phyloP scores from a whole-genome alignment of 257 asterid genomes.

The Gardenia jasminoides region DNA sequence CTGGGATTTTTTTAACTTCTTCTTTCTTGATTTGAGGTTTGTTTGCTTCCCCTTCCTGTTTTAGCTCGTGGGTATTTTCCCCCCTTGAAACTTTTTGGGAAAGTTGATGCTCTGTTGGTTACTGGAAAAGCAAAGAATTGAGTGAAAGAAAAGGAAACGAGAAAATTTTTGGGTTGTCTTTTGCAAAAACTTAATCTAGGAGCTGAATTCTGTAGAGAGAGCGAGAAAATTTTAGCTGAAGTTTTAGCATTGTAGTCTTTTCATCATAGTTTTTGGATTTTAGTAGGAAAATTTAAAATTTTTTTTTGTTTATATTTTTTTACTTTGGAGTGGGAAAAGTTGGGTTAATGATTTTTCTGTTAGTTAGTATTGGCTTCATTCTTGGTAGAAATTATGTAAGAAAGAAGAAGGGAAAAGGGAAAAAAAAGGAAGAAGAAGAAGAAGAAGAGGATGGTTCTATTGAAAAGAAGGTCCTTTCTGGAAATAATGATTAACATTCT shows the following conservation, averaged over 20 bases:
- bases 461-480: not conserved
- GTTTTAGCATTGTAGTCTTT: not conserved
- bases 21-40: conserved; percentile 9
- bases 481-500: not conserved
- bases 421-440: no score
- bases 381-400: not conserved
- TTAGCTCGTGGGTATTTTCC: not conserved
- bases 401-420: not conserved
- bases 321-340: not conserved
- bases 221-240: not conserved
- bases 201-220: not conserved
- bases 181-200: not conserved
- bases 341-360: not conserved
- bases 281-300: not conserved
- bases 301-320: not conserved
- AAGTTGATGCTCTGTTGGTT: not conserved
- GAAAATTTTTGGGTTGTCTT: not conserved
- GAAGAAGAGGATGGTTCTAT: no score
- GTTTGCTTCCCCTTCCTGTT: not conserved
- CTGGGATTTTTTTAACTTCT: not conserved
- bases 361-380: no score
- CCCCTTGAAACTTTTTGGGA: not conserved
- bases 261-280: not conserved
- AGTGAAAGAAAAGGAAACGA: not conserved
- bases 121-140: not conserved